These are phyloP conservation scores for Crepidotus variabilis DNA, from an alignment of 768 basidiomycete genomes.

Conservation along the genomic window DNA sequence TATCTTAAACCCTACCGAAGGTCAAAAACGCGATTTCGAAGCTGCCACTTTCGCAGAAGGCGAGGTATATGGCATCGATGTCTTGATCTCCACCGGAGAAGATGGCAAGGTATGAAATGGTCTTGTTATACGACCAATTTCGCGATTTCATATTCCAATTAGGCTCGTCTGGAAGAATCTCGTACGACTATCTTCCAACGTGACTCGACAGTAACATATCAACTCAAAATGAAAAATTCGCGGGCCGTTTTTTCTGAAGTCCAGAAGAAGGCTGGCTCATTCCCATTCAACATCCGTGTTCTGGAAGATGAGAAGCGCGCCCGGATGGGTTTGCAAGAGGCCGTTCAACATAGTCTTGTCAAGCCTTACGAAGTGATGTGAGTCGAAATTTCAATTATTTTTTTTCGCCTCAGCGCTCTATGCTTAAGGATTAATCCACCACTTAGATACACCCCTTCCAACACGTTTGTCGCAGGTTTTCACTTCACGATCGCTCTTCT, in stretches of 20 bases:
- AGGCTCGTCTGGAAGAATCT: conserved; percentile 89
- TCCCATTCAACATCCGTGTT: conserved; percentile 94
- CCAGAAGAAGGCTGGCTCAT: conserved; percentile 95
- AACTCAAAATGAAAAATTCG: conserved; percentile 97
- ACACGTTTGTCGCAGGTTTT: conserved; percentile 89
- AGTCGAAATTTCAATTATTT: conserved; percentile 16
- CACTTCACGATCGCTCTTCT: conserved; percentile 96
- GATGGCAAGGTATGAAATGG: conserved; percentile 79
- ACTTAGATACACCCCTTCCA: conserved; percentile 70
- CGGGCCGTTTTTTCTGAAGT: conserved; percentile 96
- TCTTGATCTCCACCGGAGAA: conserved; percentile 81
- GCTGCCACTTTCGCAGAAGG: conserved; percentile 83
- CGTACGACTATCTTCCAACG: conserved; percentile 93
- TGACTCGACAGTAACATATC: conserved; percentile 82
- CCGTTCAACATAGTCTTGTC: conserved; percentile 89
- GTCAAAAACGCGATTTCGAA: conserved; percentile 84
- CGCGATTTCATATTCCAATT: background rate
- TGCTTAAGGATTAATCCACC: background rate
- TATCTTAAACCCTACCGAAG: conserved; percentile 84
- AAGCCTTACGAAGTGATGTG: conserved; percentile 96
- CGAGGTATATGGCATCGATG: conserved; percentile 94
- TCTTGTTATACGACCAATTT: conserved; percentile 10
- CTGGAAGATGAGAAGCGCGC: conserved; percentile 96
- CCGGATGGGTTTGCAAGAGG: conserved; percentile 93
- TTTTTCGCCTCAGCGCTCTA: background rate